Percentiles rank a stretch among this genome's conserved stretches.
Evolutionary conservation across 2,329 filamentous ascomycete species (phyloP).

Genomic region (Thielaviopsis cerberus): DNA sequence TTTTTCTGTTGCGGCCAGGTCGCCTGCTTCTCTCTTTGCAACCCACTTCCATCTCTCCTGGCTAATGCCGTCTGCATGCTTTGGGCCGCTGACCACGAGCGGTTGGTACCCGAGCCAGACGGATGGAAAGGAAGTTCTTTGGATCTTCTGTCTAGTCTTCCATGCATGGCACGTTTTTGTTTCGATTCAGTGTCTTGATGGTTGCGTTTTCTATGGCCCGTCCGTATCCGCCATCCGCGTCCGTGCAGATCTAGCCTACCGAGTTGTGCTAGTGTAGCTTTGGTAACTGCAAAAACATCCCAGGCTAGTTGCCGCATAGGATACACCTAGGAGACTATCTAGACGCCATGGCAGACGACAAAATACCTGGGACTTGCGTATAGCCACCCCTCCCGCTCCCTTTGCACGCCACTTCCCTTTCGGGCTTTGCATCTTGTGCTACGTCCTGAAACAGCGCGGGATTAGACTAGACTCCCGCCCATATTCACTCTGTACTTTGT

Average conservation of each 20-base stretch:
- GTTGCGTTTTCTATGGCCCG: neutral
- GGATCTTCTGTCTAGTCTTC: constrained; percentile 8
- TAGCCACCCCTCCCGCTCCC: neutral
- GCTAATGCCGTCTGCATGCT: neutral
- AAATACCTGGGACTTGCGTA: neutral
- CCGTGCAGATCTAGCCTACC: neutral
- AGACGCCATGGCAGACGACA: neutral
- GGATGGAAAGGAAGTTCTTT: neutral
- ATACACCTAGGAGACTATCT: too few species aligned
- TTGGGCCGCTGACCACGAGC: neutral
- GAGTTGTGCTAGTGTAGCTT: neutral
- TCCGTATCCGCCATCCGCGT: neutral
- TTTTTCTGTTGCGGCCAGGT: neutral
- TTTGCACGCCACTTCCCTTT: neutral
- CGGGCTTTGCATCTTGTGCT: neutral
- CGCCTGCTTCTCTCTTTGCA: too few species aligned
- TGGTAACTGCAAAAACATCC: too few species aligned
- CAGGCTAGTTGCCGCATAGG: neutral
- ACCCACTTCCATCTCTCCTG: neutral
- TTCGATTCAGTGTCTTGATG: neutral
- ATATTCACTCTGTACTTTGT: neutral
- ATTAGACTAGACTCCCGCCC: neutral
- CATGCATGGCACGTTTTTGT: constrained; percentile 6
- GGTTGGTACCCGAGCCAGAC: neutral
- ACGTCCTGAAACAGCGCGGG: neutral